Percentiles rank a stretch among this genome's conserved stretches.
Conservation (phyloP, 1,284 basidiomycete species). For the Pyrrhoderma noxium region DNA sequence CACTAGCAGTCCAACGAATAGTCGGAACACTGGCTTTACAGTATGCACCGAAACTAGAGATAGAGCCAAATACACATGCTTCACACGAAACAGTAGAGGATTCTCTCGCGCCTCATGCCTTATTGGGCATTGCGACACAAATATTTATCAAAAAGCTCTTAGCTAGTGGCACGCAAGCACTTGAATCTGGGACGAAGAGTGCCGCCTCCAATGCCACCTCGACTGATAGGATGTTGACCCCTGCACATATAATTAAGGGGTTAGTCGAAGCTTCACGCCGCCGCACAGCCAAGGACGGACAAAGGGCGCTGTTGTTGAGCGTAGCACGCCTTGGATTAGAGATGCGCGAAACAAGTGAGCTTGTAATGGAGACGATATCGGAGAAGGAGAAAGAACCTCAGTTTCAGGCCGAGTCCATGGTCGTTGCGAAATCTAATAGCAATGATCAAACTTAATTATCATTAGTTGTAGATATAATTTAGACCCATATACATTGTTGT, state of each 20-base stretch:
- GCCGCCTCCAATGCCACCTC: background rate
- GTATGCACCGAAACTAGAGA: background rate
- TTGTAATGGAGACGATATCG: background rate
- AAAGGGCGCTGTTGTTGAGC: conserved; percentile 6
- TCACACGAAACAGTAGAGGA: too few species aligned
- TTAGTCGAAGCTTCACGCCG: conserved; percentile 2
- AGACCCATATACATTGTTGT: too few species aligned
- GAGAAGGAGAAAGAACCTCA: background rate
- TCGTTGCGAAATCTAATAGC: background rate
- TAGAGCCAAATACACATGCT: background rate
- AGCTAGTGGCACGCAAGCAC: conserved; percentile 5
- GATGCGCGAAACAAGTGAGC: conserved; percentile 3
- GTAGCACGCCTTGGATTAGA: conserved; percentile 7
- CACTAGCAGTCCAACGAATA: conserved; percentile 2
- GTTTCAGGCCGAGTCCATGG: background rate
- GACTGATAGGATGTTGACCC: conserved; percentile 7
- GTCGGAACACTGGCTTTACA: conserved; percentile 1
- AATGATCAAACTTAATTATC: background rate
- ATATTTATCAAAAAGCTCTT: conserved; percentile 8
- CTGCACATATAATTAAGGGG: conserved; percentile 14
- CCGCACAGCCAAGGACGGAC: background rate
- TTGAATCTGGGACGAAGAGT: background rate
- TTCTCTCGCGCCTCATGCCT: conserved; percentile 6
- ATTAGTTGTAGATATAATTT: too few species aligned
- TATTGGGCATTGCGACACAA: conserved; percentile 6